Evolutionary conservation across 1,284 basidiomycete species (phyloP), one percentile per base, ranked within the genome.

Genomic region (Irpex sp.): DNA sequence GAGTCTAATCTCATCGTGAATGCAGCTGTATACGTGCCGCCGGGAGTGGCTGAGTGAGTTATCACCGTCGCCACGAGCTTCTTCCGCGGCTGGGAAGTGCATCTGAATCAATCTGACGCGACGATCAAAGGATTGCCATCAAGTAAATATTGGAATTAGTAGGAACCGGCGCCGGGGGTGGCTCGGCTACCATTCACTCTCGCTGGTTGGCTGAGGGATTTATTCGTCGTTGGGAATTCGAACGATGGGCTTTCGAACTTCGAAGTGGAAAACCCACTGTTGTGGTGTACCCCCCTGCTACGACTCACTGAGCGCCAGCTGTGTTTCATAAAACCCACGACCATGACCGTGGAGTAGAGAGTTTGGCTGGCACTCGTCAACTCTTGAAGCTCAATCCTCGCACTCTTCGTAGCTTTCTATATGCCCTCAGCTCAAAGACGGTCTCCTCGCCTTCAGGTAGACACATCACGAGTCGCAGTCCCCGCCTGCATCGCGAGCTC

Each of bases 401-500:
- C 21, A 6, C 26, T 55, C 26, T 5, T 35, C 53, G 49, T 19
- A 26, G 21, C 17, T 19, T 21, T 17, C 53, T 35, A 33, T 11
- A 35, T 35, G 13, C 21, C 53, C 53, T 55, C 53, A 35, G 53
- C 53, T 50, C 57, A 59, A 15, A 62, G 65, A 31, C 58, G 62
- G 39, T 43, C 39, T 9, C 74, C 75, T 11, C 61, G 39, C 39
- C 63, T 68, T 37, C 61, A 54, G 47, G 59, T 68, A 39, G 61
- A 68, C 60, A 56, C 60, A 11, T 54, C 21, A 47, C 11, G 51
- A 59, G 39, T 35, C 60, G 37, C 43, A 51, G 21, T 60, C 5
- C 36, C 46, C 31, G 26, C 61, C 4, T 35, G 57, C 15, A 47
- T 51, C 7, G 61, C 67, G 5, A 63, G 61, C 61, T 65, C 58